Percentiles rank a stretch among this genome's conserved stretches.
phyloP scores from a whole-genome alignment of 257 asterid species.

The Solanum etuberosum region DNA sequence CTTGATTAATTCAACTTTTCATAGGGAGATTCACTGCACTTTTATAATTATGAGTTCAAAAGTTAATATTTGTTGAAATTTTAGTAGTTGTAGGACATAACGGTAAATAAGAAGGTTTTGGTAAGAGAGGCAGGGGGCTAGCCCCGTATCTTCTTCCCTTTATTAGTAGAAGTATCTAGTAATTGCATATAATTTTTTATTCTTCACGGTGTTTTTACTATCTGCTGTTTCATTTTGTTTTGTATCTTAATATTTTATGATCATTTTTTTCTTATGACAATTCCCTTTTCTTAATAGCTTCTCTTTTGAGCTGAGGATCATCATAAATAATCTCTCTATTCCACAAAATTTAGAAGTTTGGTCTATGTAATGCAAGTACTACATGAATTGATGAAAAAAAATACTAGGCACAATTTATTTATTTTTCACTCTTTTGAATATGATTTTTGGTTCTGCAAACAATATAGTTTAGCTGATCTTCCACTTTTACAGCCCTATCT shows the following conservation, averaged over 20 bases:
- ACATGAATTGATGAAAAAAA: no score
- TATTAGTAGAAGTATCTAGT: not conserved
- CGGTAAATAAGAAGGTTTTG: no score
- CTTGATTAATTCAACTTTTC: not conserved
- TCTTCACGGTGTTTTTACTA: no score
- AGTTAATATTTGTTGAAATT: not conserved
- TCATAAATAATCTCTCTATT: no score
- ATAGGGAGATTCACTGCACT: not conserved
- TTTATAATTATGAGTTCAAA: not conserved
- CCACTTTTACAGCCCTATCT: no score
- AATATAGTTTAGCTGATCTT: not conserved
- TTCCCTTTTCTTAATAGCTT: no score
- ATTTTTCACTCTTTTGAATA: not conserved
- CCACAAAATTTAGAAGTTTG: not conserved
- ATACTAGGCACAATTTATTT: not conserved
- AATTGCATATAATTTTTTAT: no score
- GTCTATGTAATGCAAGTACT: no score
- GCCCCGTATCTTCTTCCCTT: not conserved
- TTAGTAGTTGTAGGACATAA: not conserved
- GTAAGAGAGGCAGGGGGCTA: no score
- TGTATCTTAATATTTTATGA: not conserved
- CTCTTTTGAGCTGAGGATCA: no score
- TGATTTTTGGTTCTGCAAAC: not conserved
- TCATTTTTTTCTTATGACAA: not conserved
- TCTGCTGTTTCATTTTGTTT: no score